Evolutionary conservation across 1,139 yeast species (phyloP).

Genomic region (Sporopachydermia cereana): DNA sequence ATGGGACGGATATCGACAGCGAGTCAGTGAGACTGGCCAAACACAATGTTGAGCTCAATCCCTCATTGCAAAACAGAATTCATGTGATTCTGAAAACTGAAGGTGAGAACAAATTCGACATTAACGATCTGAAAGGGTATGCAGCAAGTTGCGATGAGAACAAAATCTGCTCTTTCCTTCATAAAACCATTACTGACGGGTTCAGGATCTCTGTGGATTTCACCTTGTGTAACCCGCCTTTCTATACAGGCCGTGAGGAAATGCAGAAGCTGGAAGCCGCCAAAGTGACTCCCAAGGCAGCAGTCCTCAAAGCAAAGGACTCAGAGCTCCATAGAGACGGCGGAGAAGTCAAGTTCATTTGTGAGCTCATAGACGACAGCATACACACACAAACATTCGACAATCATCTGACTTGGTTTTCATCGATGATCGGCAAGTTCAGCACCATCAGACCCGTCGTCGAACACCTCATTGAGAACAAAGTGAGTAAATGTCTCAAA

Average conservation of each 20-base stretch:
- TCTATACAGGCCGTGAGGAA: constrained; percentile 26
- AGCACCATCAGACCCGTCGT: constrained; percentile 13
- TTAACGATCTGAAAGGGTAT: constrained; percentile 10
- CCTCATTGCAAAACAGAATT: background rate
- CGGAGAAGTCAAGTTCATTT: constrained; percentile 30
- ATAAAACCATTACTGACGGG: too few species aligned
- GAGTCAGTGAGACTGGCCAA: constrained; percentile 20
- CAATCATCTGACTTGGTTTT: constrained; percentile 17
- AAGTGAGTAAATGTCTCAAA: constrained; percentile 7
- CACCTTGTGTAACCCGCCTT: constrained; percentile 36
- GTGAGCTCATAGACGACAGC: constrained; percentile 24
- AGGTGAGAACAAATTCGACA: background rate
- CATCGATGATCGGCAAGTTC: constrained; percentile 20
- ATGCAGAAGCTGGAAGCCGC: constrained; percentile 15
- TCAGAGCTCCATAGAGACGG: constrained; percentile 29
- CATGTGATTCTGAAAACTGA: background rate
- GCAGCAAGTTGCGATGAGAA: too few species aligned
- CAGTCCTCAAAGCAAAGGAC: constrained; percentile 17
- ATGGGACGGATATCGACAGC: constrained; percentile 29
- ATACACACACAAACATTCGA: background rate
- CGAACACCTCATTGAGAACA: constrained; percentile 8
- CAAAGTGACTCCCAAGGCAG: constrained; percentile 13
- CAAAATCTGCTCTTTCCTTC: too few species aligned
- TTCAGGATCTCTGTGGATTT: constrained; percentile 16
- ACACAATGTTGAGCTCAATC: constrained; percentile 17